Evolutionary conservation across 1,284 basidiomycete species (phyloP).

Genomic region (Cryptococcus neoformans): DNA sequence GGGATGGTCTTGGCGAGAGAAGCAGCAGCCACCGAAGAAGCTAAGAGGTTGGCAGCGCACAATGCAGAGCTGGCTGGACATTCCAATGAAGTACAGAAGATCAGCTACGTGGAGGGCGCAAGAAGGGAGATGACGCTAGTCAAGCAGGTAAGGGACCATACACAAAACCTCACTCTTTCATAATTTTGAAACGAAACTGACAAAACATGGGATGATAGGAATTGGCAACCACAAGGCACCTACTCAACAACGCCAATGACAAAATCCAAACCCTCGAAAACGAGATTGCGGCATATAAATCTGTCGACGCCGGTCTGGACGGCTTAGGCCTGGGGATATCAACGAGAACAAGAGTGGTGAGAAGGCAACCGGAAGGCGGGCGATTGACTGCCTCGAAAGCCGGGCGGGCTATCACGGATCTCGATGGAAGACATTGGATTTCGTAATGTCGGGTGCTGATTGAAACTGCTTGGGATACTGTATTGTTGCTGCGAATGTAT

Average conservation of each 20-base stretch:
- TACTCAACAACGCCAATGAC: constrained; percentile 31
- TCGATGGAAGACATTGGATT: neutral
- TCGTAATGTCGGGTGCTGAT: neutral
- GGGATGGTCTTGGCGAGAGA: constrained; percentile 21
- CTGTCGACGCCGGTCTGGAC: constrained; percentile 13
- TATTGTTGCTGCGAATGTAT: neutral
- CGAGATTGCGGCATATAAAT: constrained; percentile 29
- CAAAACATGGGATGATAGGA: constrained; percentile 17
- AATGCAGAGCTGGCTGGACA: constrained; percentile 32
- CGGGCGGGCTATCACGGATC: constrained; percentile 6
- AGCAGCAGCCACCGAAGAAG: constrained; percentile 24
- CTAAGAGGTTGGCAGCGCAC: constrained; percentile 20
- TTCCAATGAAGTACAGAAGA: constrained; percentile 29
- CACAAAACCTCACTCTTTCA: neutral
- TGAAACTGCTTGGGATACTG: neutral
- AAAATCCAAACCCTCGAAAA: constrained; percentile 15
- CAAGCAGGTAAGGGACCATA: constrained; percentile 25
- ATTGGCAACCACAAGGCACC: constrained; percentile 28
- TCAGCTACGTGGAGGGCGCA: constrained; percentile 34
- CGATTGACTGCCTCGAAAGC: constrained; percentile 7
- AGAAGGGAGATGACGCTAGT: constrained; percentile 31
- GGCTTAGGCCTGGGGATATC: constrained; percentile 8
- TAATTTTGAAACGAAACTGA: neutral
- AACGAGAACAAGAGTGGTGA: constrained; percentile 19
- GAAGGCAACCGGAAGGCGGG: constrained; percentile 30